Conservation (phyloP, 441 rosid species). For the Pelargonium fulgidum region DNA sequence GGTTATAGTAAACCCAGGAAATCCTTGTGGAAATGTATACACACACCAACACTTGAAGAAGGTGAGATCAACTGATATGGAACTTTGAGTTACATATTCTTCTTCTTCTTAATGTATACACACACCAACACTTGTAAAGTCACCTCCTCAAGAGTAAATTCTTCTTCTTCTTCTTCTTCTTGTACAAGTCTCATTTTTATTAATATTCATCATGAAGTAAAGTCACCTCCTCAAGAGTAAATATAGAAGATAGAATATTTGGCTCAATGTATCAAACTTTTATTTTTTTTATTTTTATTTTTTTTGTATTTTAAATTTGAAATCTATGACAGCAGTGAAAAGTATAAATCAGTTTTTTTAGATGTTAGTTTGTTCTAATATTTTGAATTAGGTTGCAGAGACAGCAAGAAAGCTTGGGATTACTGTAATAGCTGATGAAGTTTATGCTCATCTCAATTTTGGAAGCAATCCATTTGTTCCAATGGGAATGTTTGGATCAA, state of each 20-base stretch:
- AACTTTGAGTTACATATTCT: too few species aligned
- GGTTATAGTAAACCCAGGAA: conserved; percentile 37
- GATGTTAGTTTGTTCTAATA: not conserved
- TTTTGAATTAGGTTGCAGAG: conserved; percentile 36
- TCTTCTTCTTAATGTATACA: too few species aligned
- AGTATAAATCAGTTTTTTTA: not conserved
- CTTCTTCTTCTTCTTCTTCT: not conserved
- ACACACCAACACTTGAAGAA: conserved; percentile 25
- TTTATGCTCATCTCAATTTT: conserved; percentile 28
- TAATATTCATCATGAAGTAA: too few species aligned
- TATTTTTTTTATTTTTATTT: too few species aligned
- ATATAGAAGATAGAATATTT: too few species aligned
- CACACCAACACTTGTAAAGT: not conserved
- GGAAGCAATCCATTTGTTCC: conserved; percentile 21
- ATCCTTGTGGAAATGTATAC: conserved; percentile 33
- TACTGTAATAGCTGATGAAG: conserved; percentile 38
- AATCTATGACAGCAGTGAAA: too few species aligned
- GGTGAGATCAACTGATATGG: conserved; percentile 9
- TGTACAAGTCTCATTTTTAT: too few species aligned
- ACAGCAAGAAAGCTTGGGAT: conserved; percentile 40
- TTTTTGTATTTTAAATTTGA: too few species aligned
- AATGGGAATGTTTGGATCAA: conserved; percentile 46
- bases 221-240: too few species aligned
- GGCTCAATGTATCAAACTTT: too few species aligned
- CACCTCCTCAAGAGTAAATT: too few species aligned